Conservation (phyloP, 2,329 filamentous ascomycete species). For the Talaromyces sp. region DNA sequence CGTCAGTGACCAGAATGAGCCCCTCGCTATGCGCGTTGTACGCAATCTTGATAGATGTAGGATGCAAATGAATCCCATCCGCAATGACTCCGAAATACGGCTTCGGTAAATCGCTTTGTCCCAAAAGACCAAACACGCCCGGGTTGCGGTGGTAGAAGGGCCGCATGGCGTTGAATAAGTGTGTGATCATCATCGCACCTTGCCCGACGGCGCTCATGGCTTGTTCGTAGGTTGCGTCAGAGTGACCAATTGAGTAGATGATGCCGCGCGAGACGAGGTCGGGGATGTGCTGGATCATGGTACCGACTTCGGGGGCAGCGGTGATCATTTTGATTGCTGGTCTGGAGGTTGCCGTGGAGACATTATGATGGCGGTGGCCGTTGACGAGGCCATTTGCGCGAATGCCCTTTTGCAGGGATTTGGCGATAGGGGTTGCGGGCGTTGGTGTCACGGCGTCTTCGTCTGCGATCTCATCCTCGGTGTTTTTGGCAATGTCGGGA, state of each 20-base stretch:
- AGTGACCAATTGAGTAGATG: conserved; percentile 78
- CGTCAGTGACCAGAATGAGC: conserved; percentile 86
- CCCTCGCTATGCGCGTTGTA: conserved; percentile 81
- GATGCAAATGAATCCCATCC: conserved; percentile 86
- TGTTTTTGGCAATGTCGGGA: conserved; percentile 3
- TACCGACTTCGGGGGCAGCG: conserved; percentile 74
- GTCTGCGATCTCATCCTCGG: background rate
- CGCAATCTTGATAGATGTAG: conserved; percentile 83
- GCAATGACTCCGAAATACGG: conserved; percentile 88
- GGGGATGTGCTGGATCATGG: conserved; percentile 66
- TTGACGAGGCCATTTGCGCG: conserved; percentile 8
- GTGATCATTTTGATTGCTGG: conserved; percentile 72
- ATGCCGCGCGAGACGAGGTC: conserved; percentile 64
- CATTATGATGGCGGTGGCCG: background rate
- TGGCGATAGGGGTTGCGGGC: conserved; percentile 11
- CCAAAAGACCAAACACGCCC: conserved; percentile 81
- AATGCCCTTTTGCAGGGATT: conserved; percentile 8
- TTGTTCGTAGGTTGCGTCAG: conserved; percentile 81
- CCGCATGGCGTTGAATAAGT: conserved; percentile 91
- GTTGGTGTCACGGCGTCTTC: conserved; percentile 32
- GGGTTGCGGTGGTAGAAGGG: conserved; percentile 89
- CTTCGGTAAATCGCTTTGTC: conserved; percentile 54
- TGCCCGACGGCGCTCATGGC: conserved; percentile 67
- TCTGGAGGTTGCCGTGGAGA: conserved; percentile 14
- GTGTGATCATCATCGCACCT: conserved; percentile 85